Base-by-base conservation (phyloP, 768 basidiomycete genomes). In the Paxillus ammoniavirescens region DNA sequence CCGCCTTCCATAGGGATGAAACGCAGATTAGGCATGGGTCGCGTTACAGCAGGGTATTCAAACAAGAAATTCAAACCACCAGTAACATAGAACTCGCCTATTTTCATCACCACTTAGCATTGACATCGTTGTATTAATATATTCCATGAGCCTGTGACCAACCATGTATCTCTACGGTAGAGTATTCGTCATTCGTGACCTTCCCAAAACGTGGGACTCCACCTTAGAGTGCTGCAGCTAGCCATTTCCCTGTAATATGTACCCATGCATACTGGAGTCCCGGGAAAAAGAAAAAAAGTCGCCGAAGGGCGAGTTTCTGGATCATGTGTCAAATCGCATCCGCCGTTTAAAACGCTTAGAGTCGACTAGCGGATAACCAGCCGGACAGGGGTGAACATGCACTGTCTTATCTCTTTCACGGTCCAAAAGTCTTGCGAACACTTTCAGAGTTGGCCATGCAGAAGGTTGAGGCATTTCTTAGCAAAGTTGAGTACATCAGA, bases 21-120 rank as follows among this genome's bases (percentile, higher is more conserved):
- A 60, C 75, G 83, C 53, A 74, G 83, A 42, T 69, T 87, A 49
- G 86, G 86, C 0, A 85, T 87, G 83, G 83, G 82, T 15, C 73
- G 80, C 59, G 65, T 67, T 4, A 67, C 66, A 7, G 67, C 58
- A 23, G 80, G 81, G 4, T 87, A 87, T 62, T 60, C 80, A 21
- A 88, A 86, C 66, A 88, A 87, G 69, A 87, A 83, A 69, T 87
- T 86, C 75, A 87, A 85, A 68, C 65, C 73, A n/a, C 83, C 80
- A 41, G 36, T 79, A 41, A 36, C 30, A 28, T 45, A 30, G 26
- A 45, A 30, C 15, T 30, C 15, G 26, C 14, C 8, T 14, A 45
- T n/a, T 18, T 18, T 8, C 38, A 17, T 40, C 17, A 9, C 17
- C 17, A 9, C 17, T 2, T 4, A n/a, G 17, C 38, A 18, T 40